A percentile compares a stretch with the other conserved stretches of the same genome.
phyloP scores from a whole-genome alignment of 306 rosid genomes.

The Lathyrus sativus region DNA sequence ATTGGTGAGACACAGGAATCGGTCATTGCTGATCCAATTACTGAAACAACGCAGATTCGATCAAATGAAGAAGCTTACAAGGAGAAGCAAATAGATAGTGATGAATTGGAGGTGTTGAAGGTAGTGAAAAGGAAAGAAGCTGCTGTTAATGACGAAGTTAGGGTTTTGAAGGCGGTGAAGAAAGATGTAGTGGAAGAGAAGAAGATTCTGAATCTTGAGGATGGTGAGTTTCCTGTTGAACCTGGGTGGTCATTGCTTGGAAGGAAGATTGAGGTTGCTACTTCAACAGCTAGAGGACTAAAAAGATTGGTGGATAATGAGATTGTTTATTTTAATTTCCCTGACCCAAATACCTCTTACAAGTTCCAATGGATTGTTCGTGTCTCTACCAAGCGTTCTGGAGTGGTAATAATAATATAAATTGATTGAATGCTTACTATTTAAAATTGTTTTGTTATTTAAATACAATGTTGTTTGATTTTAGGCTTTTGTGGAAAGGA shows the following conservation, averaged over 20 bases:
- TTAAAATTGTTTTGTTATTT: background rate
- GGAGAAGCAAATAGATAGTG: background rate
- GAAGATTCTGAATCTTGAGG: conserved; percentile 49
- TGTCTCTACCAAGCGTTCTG: conserved; percentile 70
- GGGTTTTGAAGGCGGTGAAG: conserved; percentile 24
- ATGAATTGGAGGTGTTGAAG: background rate
- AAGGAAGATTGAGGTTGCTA: conserved; percentile 56
- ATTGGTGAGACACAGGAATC: background rate
- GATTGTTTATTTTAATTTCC: conserved; percentile 62
- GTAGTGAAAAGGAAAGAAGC: background rate
- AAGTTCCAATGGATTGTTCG: conserved; percentile 69
- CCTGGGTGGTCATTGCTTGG: conserved; percentile 69
- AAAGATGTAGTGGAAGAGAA: conserved; percentile 28
- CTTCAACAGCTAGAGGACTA: conserved; percentile 66
- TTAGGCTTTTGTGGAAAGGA: background rate
- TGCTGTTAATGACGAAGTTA: background rate
- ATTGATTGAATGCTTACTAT: background rate
- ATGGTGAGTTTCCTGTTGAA: conserved; percentile 69
- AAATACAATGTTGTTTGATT: conserved; percentile 1
- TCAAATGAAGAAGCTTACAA: background rate
- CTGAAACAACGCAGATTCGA: background rate
- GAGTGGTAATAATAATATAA: conserved; percentile 48
- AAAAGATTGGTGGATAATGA: conserved; percentile 73
- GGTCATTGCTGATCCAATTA: background rate
- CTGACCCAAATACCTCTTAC: conserved; percentile 31